These are phyloP conservation scores for Hymenoscyphus repandus DNA, from an alignment of 2,329 filamentous ascomycete species.

Conservation along the genomic window DNA sequence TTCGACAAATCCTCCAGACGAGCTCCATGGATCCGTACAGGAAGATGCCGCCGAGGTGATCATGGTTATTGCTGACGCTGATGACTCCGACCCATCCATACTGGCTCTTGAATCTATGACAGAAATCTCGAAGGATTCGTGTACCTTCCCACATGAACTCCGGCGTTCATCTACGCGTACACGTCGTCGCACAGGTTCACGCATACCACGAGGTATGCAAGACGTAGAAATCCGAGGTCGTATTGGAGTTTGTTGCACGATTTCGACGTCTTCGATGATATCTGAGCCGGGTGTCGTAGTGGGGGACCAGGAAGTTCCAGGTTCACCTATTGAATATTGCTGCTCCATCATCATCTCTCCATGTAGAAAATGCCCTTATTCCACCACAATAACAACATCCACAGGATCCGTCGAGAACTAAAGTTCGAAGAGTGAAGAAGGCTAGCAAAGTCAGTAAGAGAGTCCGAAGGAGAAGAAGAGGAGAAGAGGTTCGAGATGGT, in stretches of 20 bases:
- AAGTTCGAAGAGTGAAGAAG: neutral
- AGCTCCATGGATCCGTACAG: constrained; percentile 26
- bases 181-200: constrained; percentile 16
- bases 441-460: neutral
- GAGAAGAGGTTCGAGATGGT: constrained; percentile 18
- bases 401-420: constrained; percentile 6
- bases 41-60: constrained; percentile 27
- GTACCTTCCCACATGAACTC: constrained; percentile 7
- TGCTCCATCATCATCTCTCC: constrained; percentile 18
- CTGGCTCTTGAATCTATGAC: constrained; percentile 21
- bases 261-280: constrained; percentile 25
- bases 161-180: constrained; percentile 13
- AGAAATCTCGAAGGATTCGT: constrained; percentile 19
- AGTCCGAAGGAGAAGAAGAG: constrained; percentile 3
- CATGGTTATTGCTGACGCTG: constrained; percentile 23
- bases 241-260: constrained; percentile 12
- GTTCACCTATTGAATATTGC: constrained; percentile 13
- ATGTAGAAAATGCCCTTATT: constrained; percentile 6
- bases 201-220: constrained; percentile 7
- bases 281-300: constrained; percentile 21
- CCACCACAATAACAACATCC: constrained; percentile 7
- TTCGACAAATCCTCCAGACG: constrained; percentile 24
- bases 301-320: constrained; percentile 16
- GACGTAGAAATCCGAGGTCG: constrained; percentile 9
- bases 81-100: constrained; percentile 27